phyloP scores from a whole-genome alignment of 805 yeast species.

The Lipomyces chichibuensis region DNA sequence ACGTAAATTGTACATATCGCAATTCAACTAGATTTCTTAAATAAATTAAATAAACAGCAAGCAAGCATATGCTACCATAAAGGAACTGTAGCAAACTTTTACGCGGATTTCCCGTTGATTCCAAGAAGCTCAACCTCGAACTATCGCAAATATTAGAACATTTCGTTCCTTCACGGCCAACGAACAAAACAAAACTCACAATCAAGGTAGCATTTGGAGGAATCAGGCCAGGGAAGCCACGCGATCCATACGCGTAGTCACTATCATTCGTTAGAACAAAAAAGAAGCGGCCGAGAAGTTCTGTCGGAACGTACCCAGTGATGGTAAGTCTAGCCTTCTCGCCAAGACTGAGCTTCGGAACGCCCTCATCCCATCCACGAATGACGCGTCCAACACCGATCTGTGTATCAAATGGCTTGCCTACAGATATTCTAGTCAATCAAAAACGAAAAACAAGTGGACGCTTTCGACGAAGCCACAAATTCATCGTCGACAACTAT shows the following conservation, averaged over 20 bases:
- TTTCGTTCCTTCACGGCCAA: background rate
- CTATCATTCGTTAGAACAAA: slow-evolving; percentile 42
- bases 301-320: slow-evolving; percentile 53
- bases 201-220: slow-evolving; percentile 95
- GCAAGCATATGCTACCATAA: background rate
- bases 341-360: slow-evolving; percentile 89
- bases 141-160: slow-evolving; percentile 18
- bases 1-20: background rate
- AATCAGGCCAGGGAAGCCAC: slow-evolving; percentile 95
- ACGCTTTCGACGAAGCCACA: background rate
- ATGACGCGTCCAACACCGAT: slow-evolving; percentile 97
- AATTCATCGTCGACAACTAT: background rate
- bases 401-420: slow-evolving; percentile 89
- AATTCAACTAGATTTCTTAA: background rate
- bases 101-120: slow-evolving; percentile 37
- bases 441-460: background rate
- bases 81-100: background rate
- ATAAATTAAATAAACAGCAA: background rate
- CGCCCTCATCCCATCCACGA: slow-evolving; percentile 95
- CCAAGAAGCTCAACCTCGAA: slow-evolving; percentile 47
- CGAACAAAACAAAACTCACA: slow-evolving; percentile 30
- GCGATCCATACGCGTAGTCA: slow-evolving; percentile 86
- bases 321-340: slow-evolving; percentile 90
- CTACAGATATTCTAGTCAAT: slow-evolving; percentile 5
- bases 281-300: background rate